A percentile compares a stretch with the other conserved stretches of the same genome.
Conservation (phyloP, 192 early-diverging fungal genomes). For the Mortierella claussenii region DNA sequence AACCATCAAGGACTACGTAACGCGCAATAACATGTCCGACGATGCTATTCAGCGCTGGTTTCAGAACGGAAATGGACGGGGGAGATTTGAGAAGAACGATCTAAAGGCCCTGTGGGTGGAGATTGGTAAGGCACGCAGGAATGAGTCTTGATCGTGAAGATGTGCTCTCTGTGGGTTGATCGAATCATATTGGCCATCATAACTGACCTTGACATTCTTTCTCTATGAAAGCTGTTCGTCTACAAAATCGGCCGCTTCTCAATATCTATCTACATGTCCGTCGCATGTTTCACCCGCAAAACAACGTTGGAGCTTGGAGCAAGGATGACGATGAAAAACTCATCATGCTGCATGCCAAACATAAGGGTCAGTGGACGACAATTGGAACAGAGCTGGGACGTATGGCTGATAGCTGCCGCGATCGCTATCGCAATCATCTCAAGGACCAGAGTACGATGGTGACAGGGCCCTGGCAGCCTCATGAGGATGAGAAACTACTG, state of each 20-base stretch:
- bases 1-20: conserved; percentile 41
- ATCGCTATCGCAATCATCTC: conserved; percentile 49
- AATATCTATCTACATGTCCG: conserved; percentile 54
- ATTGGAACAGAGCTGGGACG: conserved; percentile 51
- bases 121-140: conserved; percentile 46
- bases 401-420: conserved; percentile 52
- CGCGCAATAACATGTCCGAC: conserved; percentile 42
- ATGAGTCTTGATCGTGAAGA: too few species aligned
- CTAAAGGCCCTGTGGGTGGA: conserved; percentile 49
- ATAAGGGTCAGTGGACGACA: conserved; percentile 53
- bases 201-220: too few species aligned
- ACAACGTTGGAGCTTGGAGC: conserved; percentile 51
- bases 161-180: too few species aligned
- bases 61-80: conserved; percentile 45
- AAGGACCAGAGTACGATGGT: conserved; percentile 49
- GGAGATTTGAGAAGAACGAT: conserved; percentile 51
- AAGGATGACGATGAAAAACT: conserved; percentile 54
- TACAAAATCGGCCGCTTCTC: conserved; percentile 40
- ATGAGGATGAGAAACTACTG: conserved; percentile 41
- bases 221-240: conserved; percentile 32
- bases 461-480: conserved; percentile 46
- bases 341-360: conserved; percentile 27
- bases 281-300: conserved; percentile 52
- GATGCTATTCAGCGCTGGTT: conserved; percentile 51
- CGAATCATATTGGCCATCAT: too few species aligned